phyloP scores from a whole-genome alignment of 2,329 filamentous ascomycete species.

The Apiospora aurea region DNA sequence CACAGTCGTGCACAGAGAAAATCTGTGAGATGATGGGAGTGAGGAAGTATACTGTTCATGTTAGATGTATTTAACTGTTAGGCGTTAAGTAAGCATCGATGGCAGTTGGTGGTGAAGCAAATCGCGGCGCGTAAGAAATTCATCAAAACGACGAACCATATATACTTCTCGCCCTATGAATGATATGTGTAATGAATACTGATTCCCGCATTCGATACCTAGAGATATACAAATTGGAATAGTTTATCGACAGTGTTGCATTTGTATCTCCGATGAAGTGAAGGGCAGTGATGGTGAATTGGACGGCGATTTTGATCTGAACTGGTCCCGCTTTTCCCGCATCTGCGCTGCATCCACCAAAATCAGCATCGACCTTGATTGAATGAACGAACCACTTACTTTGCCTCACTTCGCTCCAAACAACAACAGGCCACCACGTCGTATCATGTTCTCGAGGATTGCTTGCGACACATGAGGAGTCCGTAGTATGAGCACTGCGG shows the following conservation, averaged over 20 bases:
- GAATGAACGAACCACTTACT: neutral
- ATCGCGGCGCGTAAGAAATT: no score
- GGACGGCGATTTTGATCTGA: neutral
- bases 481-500: neutral
- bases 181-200: no score
- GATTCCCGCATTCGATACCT: no score
- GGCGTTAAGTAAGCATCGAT: no score
- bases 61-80: neutral
- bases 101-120: no score
- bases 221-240: no score
- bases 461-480: neutral
- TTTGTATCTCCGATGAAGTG: neutral
- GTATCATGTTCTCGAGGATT: neutral
- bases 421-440: neutral
- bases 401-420: neutral
- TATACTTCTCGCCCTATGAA: no score
- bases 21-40: neutral
- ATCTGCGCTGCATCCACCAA: neutral
- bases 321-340: neutral
- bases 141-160: no score
- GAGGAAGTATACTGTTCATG: neutral
- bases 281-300: neutral
- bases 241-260: neutral
- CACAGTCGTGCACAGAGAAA: slow-evolving; percentile 26
- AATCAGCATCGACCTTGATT: neutral